A percentile compares a stretch with the other conserved stretches of the same genome.
Conservation (phyloP, 805 yeast genomes). For the Wickerhamomyces subpelliculosus region DNA sequence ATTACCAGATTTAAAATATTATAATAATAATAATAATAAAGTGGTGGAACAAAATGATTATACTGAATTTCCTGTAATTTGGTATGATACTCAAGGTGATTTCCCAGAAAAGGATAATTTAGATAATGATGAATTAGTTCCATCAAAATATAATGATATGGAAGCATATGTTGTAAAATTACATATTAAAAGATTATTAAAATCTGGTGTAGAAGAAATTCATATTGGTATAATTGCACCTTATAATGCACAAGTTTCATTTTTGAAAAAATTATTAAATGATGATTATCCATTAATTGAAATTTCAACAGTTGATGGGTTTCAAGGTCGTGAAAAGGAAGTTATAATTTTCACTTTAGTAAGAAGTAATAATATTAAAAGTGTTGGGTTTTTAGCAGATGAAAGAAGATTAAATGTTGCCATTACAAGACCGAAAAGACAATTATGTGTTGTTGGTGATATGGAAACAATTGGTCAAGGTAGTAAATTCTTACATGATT, state of each 20-base stretch:
- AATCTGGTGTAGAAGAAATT: conserved; percentile 42
- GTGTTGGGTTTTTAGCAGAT: conserved; percentile 80
- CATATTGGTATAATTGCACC: conserved; percentile 87
- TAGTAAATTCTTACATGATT: conserved; percentile 44
- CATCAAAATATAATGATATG: conserved; percentile 70
- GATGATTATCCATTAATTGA: conserved; percentile 43
- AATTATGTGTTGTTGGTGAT: conserved; percentile 81
- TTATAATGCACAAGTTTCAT: conserved; percentile 77
- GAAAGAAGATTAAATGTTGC: conserved; percentile 84
- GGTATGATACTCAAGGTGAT: conserved; percentile 93
- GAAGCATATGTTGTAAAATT: conserved; percentile 58
- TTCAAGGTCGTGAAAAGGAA: conserved; percentile 94
- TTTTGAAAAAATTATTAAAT: conserved; percentile 42
- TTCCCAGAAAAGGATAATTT: conserved; percentile 52
- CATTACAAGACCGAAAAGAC: conserved; percentile 83
- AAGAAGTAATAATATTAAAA: conserved; percentile 62
- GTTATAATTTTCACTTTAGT: conserved; percentile 75
- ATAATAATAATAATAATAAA: too few species aligned
- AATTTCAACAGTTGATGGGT: conserved; percentile 89
- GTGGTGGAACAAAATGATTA: conserved; percentile 46
- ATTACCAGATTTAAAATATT: conserved; percentile 48
- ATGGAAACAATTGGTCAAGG: conserved; percentile 53
- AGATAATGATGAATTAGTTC: conserved; percentile 20
- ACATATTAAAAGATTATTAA: conserved; percentile 48
- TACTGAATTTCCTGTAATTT: conserved; percentile 50